Evolutionary conservation across 2,329 filamentous ascomycete genomes (phyloP).

Genomic region (Cyclaneusma minus): DNA sequence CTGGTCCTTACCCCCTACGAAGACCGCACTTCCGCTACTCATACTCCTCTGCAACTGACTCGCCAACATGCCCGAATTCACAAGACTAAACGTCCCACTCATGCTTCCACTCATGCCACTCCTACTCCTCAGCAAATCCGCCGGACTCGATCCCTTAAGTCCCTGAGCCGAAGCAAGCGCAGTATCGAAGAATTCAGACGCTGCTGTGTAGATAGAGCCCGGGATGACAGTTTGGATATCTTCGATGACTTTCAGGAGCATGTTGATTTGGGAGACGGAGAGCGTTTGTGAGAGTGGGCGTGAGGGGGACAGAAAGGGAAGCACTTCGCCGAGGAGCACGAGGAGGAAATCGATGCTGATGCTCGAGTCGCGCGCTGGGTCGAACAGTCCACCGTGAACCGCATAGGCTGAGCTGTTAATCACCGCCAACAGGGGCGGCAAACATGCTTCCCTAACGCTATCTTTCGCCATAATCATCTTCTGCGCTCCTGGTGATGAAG

Average conservation of each 20-base stretch:
- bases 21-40: slow-evolving; percentile 33
- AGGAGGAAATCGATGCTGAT: slow-evolving; percentile 81
- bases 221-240: slow-evolving; percentile 63
- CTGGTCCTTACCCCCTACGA: slow-evolving; percentile 27
- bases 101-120: no score
- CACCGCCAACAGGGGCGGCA: slow-evolving; percentile 64
- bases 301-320: slow-evolving; percentile 57
- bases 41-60: slow-evolving; percentile 46
- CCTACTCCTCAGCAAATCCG: slow-evolving; percentile 55
- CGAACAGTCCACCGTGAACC: slow-evolving; percentile 81
- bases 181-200: slow-evolving; percentile 64
- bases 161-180: slow-evolving; percentile 58
- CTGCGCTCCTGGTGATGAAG: slow-evolving; percentile 33
- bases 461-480: slow-evolving; percentile 58
- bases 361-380: slow-evolving; percentile 64
- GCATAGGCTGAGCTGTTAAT: slow-evolving; percentile 78
- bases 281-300: slow-evolving; percentile 46
- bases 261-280: slow-evolving; percentile 56
- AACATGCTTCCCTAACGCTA: no score
- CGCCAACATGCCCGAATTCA: slow-evolving; percentile 57
- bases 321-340: slow-evolving; percentile 67
- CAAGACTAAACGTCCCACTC: no score
- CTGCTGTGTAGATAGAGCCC: slow-evolving; percentile 56
- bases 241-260: slow-evolving; percentile 61
- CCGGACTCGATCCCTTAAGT: slow-evolving; percentile 44